A percentile compares a stretch with the other conserved stretches of the same genome.
phyloP scores from a whole-genome alignment of 352 stramenopile species.

The Achlya hypogyna region DNA sequence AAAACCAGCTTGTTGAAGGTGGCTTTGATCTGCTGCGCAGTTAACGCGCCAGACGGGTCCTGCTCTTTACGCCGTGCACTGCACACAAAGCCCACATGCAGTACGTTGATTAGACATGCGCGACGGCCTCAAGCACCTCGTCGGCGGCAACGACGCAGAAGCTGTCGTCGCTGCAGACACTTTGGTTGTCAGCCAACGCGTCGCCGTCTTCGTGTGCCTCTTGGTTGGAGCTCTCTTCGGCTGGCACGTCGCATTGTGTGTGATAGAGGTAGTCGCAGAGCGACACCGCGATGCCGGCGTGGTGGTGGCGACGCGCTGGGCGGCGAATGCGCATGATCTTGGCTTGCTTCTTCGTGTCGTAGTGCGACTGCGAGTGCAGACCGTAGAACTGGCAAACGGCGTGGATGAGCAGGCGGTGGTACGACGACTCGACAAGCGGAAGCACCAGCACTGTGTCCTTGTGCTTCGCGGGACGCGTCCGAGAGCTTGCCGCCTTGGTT shows the following conservation, averaged over 20 bases:
- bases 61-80: too few relatives aligned
- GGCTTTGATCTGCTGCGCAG: too few relatives aligned
- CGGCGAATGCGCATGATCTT: conserved; percentile 16
- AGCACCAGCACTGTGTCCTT: conserved; percentile 63
- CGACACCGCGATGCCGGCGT: conserved; percentile 5
- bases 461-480: conserved; percentile 36
- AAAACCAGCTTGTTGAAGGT: too few relatives aligned
- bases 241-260: neutral
- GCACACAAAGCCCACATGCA: too few relatives aligned
- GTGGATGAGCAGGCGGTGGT: conserved; percentile 82
- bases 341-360: neutral
- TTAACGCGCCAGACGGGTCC: too few relatives aligned
- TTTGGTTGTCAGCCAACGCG: neutral
- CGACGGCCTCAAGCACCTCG: neutral
- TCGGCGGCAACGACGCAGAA: conserved; percentile 3
- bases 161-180: neutral
- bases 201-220: neutral
- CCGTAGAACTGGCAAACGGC: conserved; percentile 84
- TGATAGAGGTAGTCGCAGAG: conserved; percentile 1
- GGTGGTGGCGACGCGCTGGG: conserved; percentile 1
- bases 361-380: conserved; percentile 56
- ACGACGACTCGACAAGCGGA: conserved; percentile 69
- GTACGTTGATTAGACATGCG: too few relatives aligned
- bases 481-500: neutral
- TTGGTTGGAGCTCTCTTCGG: neutral